phyloP scores from a whole-genome alignment of 352 stramenopile species.

The Phytophthora boehmeriae region DNA sequence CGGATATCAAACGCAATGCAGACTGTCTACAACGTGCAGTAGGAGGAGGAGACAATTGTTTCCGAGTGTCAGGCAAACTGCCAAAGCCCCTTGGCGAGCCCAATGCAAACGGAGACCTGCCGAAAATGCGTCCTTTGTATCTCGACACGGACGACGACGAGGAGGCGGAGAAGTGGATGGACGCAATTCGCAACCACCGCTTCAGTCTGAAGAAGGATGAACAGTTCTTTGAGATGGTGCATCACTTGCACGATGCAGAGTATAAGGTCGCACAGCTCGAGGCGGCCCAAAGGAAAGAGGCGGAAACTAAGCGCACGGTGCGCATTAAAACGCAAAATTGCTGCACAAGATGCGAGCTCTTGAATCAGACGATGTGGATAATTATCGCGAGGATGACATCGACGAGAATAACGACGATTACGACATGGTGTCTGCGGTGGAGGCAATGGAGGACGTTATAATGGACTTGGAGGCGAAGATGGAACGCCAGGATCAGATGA shows the following conservation, averaged over 20 bases:
- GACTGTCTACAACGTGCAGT: conserved; percentile 80
- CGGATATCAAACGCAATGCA: conserved; percentile 73
- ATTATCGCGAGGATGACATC: conserved; percentile 22
- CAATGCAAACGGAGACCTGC: conserved; percentile 35
- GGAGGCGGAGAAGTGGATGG: conserved; percentile 72
- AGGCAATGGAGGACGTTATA: conserved; percentile 57
- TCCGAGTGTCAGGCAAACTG: conserved; percentile 74
- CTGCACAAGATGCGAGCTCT: conserved; percentile 41
- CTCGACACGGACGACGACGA: conserved; percentile 59
- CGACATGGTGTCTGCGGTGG: conserved; percentile 41
- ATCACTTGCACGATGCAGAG: conserved; percentile 48
- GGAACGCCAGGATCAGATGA: conserved; percentile 48
- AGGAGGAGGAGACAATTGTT: conserved; percentile 63
- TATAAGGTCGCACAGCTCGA: conserved; percentile 35
- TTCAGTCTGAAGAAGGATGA: conserved; percentile 62
- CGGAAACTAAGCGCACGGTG: conserved; percentile 16
- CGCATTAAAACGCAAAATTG: conserved; percentile 35
- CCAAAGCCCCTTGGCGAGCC: conserved; percentile 41
- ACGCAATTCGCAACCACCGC: conserved; percentile 66
- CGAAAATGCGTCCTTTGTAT: conserved; percentile 71
- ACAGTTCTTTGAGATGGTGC: conserved; percentile 39
- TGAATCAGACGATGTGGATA: conserved; percentile 33
- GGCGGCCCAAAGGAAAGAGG: conserved; percentile 33
- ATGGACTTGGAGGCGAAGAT: conserved; percentile 63
- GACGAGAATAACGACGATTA: conserved; percentile 10